Conservation (phyloP, 139 green algal species). For the Chlorella vulgaris region DNA sequence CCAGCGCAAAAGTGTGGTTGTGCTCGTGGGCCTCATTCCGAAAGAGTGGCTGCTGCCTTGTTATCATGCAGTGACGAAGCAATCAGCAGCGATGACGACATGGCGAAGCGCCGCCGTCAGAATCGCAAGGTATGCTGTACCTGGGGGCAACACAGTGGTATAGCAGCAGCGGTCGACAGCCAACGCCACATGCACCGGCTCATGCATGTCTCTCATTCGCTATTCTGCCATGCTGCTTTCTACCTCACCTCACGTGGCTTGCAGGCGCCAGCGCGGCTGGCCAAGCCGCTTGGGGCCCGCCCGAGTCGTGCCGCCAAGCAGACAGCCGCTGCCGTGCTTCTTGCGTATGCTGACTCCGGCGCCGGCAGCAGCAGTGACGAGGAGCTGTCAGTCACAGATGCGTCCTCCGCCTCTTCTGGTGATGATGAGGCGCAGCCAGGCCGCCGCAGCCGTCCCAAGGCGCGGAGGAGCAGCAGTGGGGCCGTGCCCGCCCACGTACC, state of each 20-base stretch:
- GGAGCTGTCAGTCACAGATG: not conserved
- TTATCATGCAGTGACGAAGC: too few species aligned
- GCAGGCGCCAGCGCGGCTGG: not conserved
- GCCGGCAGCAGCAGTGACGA: not conserved
- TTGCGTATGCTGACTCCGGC: not conserved
- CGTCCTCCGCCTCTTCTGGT: not conserved
- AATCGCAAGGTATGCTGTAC: too few species aligned
- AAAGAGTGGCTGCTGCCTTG: too few species aligned
- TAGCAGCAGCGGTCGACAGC: too few species aligned
- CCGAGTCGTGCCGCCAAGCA: conserved; percentile 13
- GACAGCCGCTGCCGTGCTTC: conserved; percentile 24
- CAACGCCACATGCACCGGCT: too few species aligned
- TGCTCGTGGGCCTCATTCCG: too few species aligned
- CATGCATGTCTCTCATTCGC: too few species aligned
- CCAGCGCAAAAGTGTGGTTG: too few species aligned
- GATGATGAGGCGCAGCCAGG: not conserved
- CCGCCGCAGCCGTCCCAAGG: not conserved
- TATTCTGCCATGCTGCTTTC: not conserved
- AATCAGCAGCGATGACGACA: too few species aligned
- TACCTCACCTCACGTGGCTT: not conserved
- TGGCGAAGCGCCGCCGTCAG: too few species aligned
- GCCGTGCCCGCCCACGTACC: not conserved
- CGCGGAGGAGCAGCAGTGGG: not conserved
- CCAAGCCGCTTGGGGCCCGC: not conserved
- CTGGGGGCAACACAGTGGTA: too few species aligned